A percentile compares a stretch with the other conserved stretches of the same genome.
phyloP scores from a whole-genome alignment of 2,329 filamentous ascomycete species.

The Neopestalotiopsis clavispora region DNA sequence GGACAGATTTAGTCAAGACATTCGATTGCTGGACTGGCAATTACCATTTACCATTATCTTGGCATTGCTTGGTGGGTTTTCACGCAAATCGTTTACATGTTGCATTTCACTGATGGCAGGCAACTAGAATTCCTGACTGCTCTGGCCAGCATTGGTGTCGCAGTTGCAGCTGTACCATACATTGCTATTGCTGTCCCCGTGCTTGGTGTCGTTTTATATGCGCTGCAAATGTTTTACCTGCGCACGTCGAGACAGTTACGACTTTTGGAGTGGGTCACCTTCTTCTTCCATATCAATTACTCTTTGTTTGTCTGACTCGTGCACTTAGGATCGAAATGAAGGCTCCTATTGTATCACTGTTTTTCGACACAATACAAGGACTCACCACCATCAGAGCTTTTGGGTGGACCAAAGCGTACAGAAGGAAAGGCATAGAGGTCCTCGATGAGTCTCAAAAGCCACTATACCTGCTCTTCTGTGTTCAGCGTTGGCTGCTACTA shows the following conservation, averaged over 20 bases:
- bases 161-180: conserved; percentile 48
- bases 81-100: background rate
- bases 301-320: background rate
- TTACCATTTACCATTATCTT: conserved; percentile 41
- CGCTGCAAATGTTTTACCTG: conserved; percentile 51
- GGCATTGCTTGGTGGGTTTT: conserved; percentile 9
- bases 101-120: background rate
- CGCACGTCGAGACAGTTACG: conserved; percentile 51
- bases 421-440: conserved; percentile 36
- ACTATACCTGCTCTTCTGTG: conserved; percentile 40
- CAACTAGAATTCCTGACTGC: conserved; percentile 44
- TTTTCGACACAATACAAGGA: conserved; percentile 48
- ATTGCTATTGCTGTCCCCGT: conserved; percentile 25
- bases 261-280: conserved; percentile 41
- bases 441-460: conserved; percentile 38
- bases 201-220: conserved; percentile 37
- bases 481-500: conserved; percentile 38
- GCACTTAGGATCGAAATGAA: conserved; percentile 41
- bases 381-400: conserved; percentile 51
- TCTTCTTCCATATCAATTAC: background rate
- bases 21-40: conserved; percentile 47
- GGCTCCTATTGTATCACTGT: conserved; percentile 49
- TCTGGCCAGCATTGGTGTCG: conserved; percentile 38
- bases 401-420: conserved; percentile 43
- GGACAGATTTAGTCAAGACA: conserved; percentile 49